Percentiles rank a stretch among this genome's conserved stretches.
These are phyloP conservation scores for Castanea sativa DNA, from an alignment of 306 rosid genomes.

Conservation along the genomic window DNA sequence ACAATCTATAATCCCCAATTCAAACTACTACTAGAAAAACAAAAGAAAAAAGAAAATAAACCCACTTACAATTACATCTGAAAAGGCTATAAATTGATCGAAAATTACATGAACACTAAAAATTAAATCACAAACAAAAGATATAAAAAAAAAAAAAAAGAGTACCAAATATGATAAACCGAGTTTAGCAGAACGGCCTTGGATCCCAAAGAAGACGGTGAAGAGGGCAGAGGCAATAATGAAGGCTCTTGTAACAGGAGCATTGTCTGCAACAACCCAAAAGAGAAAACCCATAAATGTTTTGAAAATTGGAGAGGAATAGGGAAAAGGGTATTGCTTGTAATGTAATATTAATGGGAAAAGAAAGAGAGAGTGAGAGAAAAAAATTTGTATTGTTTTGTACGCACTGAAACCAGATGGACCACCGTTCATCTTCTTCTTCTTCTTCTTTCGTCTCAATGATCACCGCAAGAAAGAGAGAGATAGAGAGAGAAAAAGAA, in stretches of 20 bases:
- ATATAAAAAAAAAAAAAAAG: neutral
- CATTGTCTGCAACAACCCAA: slow-evolving; percentile 73
- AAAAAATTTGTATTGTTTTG: neutral
- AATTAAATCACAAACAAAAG: slow-evolving; percentile 1
- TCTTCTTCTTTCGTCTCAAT: slow-evolving; percentile 41
- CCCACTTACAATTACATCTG: slow-evolving; percentile 14
- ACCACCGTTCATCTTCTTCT: slow-evolving; percentile 95
- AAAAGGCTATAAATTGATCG: neutral
- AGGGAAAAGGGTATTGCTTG: neutral
- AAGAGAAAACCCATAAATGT: neutral
- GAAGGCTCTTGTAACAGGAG: slow-evolving; percentile 80
- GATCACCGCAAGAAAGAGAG: neutral
- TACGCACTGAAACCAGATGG: slow-evolving; percentile 96
- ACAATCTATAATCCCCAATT: neutral
- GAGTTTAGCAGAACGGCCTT: slow-evolving; percentile 68
- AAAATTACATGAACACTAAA: neutral
- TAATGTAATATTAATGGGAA: too few relatives aligned
- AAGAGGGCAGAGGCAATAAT: slow-evolving; percentile 66
- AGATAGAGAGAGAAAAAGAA: neutral
- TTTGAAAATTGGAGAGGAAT: neutral
- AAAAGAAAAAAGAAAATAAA: neutral
- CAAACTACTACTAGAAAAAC: neutral
- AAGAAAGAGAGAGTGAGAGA: too few relatives aligned
- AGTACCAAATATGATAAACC: slow-evolving; percentile 88
- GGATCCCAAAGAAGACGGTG: slow-evolving; percentile 90